These are phyloP conservation scores for Aureobasidium sp. DNA, from an alignment of 2,329 filamentous ascomycete genomes.

Conservation along the genomic window DNA sequence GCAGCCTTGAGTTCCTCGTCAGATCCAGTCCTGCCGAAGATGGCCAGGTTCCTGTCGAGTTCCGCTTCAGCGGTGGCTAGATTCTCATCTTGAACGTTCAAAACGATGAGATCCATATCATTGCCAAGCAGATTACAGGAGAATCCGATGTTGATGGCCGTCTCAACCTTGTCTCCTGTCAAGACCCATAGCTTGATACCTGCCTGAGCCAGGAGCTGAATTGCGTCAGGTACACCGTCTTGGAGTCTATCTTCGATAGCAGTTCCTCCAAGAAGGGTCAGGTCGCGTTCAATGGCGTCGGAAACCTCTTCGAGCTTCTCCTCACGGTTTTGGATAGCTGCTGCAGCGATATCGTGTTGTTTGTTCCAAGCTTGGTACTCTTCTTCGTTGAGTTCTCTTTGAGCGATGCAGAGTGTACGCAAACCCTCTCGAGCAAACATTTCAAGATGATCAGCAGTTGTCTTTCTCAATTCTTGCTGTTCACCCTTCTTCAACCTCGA, in stretches of 20 bases:
- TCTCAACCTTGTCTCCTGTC: constrained; percentile 97
- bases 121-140: constrained; percentile 97
- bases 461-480: constrained; percentile 72
- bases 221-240: constrained; percentile 94
- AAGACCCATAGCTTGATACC: constrained; percentile 99
- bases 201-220: constrained; percentile 79
- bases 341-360: constrained; percentile 79
- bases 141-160: constrained; percentile 98
- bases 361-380: constrained; percentile 81
- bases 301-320: constrained; percentile 87
- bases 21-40: constrained; percentile 73
- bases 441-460: constrained; percentile 89
- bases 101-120: constrained; percentile 90
- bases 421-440: constrained; percentile 95
- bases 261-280: constrained; percentile 83
- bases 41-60: constrained; percentile 64
- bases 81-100: constrained; percentile 75
- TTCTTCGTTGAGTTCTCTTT: constrained; percentile 69
- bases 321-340: constrained; percentile 77
- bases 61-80: constrained; percentile 58
- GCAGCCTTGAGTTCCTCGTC: constrained; percentile 78
- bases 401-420: constrained; percentile 87
- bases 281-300: constrained; percentile 82
- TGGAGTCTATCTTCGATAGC: constrained; percentile 96
- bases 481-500: constrained; percentile 78